Conservation (phyloP, 2,329 filamentous ascomycete genomes). For the Leptodontidium sp. region DNA sequence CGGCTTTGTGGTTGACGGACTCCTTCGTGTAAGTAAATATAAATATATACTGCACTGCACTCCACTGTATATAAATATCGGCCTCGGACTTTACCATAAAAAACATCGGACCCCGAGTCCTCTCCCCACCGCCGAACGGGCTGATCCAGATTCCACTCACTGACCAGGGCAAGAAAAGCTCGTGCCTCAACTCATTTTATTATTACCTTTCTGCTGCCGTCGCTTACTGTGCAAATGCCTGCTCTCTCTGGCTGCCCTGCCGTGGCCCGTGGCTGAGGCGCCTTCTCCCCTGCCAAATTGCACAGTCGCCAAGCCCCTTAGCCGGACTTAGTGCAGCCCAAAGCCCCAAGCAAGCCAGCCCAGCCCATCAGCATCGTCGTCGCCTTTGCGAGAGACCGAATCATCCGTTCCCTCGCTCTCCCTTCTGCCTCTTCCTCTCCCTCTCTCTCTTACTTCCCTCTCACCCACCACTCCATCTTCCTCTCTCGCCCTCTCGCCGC, state of each 20-base stretch:
- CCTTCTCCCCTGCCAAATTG: constrained; percentile 14
- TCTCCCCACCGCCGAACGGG: neutral
- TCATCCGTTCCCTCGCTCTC: constrained; percentile 3
- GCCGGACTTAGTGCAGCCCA: neutral
- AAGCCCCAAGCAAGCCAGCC: constrained; percentile 5
- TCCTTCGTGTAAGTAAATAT: neutral
- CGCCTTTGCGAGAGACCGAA: constrained; percentile 19
- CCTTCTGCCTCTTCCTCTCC: neutral
- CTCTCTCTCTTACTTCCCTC: neutral
- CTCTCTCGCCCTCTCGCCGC: constrained; percentile 14
- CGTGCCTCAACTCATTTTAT: constrained; percentile 1
- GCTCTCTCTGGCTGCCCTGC: neutral
- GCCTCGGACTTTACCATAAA: constrained; percentile 2
- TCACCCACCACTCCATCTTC: neutral
- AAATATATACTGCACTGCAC: neutral
- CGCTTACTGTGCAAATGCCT: neutral
- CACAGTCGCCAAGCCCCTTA: constrained; percentile 17
- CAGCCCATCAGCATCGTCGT: constrained; percentile 18
- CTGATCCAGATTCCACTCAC: neutral
- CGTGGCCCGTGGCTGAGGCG: constrained; percentile 19
- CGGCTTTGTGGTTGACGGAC: neutral
- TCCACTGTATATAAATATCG: neutral
- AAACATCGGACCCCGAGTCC: constrained; percentile 5
- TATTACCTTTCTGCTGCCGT: neutral
- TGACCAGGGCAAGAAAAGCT: neutral